Evolutionary conservation across 2,329 filamentous ascomycete genomes (phyloP), one percentile per base, ranked within the genome.

Genomic region (Zopfia rhizophila): DNA sequence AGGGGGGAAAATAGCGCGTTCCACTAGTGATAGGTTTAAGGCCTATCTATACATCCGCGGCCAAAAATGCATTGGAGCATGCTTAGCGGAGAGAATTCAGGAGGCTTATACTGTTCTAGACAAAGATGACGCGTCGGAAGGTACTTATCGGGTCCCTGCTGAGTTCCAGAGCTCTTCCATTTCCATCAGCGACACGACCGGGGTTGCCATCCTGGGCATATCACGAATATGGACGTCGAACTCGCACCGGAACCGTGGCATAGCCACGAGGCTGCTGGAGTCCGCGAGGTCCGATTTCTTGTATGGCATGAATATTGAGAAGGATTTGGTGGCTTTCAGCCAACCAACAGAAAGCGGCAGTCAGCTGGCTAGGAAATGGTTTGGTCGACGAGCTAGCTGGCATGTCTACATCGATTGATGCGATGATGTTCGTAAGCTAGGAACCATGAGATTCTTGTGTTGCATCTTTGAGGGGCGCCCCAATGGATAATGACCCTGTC

Each of bases 221-320:
- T 85, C 84, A 17, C 78, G 85, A 21, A 84, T 88, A 55, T 88
- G 85, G 85, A 84, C 82, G 0, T 83, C 81, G 6, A 77, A 75
- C 5, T 74, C 77, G 2, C 79, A 82, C 47, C 77, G 84, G 22
- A 72, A 80, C 29, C 77, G 79, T 53, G 82, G 83, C 7, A 78
- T 86, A 39, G 85, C 83, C 3, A 77, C 77, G 39, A 75, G 76
- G 42, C 67, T 88, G 32, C 65, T 87, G 13, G 81, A 87, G 48
- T 78, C 75, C 43, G 80, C 81, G 17, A 73, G 79, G 42, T 74
- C 71, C 45, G 77, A 80, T 57, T 84, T 84, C 58, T 74, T 83
- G 40, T 80, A 82, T 48, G 78, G 79, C 2, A 73, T 82, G 66
- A 75, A 76, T 27, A 74, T 85, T 35, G 72, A 77, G 13, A 84